Percentiles rank a stretch among this genome's conserved stretches.
Conservation (phyloP, 2,329 filamentous ascomycete genomes). For the Botrytis sinoallii region DNA sequence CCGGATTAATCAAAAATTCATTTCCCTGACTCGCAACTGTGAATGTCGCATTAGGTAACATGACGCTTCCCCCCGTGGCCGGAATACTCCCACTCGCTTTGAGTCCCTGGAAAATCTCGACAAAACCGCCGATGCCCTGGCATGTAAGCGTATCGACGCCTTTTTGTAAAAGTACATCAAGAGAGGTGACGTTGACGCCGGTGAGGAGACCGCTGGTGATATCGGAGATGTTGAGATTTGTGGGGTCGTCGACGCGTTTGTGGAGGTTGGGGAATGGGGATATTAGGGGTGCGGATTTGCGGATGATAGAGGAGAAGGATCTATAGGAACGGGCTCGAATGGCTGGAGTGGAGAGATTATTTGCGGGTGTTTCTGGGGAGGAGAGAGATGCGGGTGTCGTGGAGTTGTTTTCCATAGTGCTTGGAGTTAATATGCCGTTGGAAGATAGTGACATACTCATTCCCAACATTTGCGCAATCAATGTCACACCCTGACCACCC, state of each 20-base stretch:
- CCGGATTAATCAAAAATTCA: conserved; percentile 6
- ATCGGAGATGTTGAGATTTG: background rate
- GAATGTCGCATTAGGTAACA: background rate
- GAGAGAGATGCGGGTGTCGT: background rate
- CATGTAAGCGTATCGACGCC: conserved; percentile 6
- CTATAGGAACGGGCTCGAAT: background rate
- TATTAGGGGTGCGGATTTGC: background rate
- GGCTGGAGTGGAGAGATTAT: background rate
- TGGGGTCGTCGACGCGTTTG: background rate
- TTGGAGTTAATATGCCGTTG: background rate
- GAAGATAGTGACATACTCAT: background rate
- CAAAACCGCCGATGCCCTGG: background rate
- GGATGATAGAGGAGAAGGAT: background rate
- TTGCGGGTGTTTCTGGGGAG: background rate
- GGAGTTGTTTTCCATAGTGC: background rate
- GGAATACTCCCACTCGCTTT: background rate
- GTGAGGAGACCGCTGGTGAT: background rate
- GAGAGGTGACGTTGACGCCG: conserved; percentile 11
- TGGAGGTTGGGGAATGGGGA: background rate
- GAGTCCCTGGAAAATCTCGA: background rate
- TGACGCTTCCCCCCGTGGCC: background rate
- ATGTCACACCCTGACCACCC: conserved; percentile 10
- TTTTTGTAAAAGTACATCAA: background rate
- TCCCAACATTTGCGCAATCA: conserved; percentile 8
- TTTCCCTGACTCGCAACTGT: background rate